Percentiles rank a stretch among this genome's conserved stretches.
Conservation (phyloP, 352 stramenopile genomes). For the Globisporangium spinosum region DNA sequence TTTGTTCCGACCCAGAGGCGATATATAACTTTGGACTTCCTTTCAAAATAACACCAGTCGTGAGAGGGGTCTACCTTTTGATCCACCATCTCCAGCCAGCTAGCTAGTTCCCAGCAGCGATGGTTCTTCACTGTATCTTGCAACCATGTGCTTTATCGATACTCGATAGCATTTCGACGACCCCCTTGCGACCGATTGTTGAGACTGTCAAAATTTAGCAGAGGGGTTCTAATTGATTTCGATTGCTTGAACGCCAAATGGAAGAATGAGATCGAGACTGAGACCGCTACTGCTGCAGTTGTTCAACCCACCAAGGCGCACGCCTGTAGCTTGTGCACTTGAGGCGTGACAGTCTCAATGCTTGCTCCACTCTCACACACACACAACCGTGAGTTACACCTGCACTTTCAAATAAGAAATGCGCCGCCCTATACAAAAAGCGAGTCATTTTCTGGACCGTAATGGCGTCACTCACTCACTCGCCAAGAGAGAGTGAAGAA, state of each 20-base stretch:
- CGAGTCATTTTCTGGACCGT: neutral
- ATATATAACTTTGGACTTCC: neutral
- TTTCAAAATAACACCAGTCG: neutral
- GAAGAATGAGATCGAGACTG: too few species aligned
- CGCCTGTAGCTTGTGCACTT: neutral
- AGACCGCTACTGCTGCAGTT: neutral
- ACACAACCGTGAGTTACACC: neutral
- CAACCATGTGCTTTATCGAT: too few species aligned
- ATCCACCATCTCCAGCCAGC: neutral
- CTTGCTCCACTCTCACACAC: neutral
- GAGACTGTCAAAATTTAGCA: neutral
- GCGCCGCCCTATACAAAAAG: neutral
- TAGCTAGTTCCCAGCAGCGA: neutral
- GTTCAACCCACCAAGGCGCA: neutral
- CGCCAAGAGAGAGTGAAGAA: neutral
- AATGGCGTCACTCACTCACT: neutral
- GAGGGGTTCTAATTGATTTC: neutral
- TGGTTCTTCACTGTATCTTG: too few species aligned
- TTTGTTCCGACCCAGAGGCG: neutral
- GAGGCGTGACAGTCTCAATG: neutral
- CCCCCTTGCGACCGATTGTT: neutral
- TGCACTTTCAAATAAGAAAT: neutral
- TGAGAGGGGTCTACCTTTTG: neutral
- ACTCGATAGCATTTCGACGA: too few species aligned
- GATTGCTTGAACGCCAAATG: neutral